Evolutionary conservation across 495 filamentous ascomycete species (phyloP).

Genomic region (Aspergillus sclerotioniger): DNA sequence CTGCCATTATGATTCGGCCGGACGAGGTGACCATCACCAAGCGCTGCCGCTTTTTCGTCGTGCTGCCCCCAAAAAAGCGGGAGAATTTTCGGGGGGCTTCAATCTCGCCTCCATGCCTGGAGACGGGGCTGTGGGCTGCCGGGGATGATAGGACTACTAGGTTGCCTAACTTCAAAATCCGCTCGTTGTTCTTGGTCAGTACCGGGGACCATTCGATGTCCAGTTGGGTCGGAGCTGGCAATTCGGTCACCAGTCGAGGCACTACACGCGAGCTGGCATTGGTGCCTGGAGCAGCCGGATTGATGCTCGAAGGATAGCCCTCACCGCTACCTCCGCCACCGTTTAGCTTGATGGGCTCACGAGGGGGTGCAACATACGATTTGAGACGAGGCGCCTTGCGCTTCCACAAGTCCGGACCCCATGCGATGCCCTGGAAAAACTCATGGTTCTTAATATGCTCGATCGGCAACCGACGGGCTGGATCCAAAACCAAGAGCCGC

Average conservation of each 20-base stretch:
- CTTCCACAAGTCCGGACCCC: conserved; percentile 85
- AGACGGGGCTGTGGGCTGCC: conserved; percentile 62
- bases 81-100: conserved; percentile 81
- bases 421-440: conserved; percentile 90
- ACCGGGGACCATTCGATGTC: conserved; percentile 99
- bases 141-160: conserved; percentile 77
- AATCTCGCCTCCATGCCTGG: conserved; percentile 58
- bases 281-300: conserved; percentile 45
- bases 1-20: conserved; percentile 82
- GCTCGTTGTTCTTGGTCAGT: conserved; percentile 82
- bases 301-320: conserved; percentile 50
- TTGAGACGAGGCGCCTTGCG: conserved; percentile 87
- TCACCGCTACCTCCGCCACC: conserved; percentile 37
- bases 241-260: conserved; percentile 86
- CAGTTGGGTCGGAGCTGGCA: conserved; percentile 91
- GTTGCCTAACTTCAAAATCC: conserved; percentile 93
- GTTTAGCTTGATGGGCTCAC: conserved; percentile 83
- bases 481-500: conserved; percentile 87
- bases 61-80: conserved; percentile 85
- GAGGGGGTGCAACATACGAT: conserved; percentile 75
- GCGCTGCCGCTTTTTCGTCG: conserved; percentile 88
- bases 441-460: conserved; percentile 97
- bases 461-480: conserved; percentile 79
- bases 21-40: conserved; percentile 94
- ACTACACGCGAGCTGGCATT: conserved; percentile 54